phyloP scores from a whole-genome alignment of 257 asterid genomes.

The Nicotiana noctiflora region DNA sequence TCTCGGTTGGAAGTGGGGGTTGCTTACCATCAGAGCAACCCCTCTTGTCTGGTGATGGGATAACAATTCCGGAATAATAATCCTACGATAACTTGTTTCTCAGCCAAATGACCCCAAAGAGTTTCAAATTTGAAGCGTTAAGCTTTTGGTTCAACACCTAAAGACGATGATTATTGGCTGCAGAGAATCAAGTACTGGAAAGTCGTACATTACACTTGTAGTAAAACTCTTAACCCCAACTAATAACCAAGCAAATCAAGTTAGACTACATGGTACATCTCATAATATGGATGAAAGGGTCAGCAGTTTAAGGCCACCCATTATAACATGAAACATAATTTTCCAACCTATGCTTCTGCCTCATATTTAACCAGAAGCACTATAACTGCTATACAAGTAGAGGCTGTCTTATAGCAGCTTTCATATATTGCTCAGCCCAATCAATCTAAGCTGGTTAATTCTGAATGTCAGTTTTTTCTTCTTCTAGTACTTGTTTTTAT shows the following conservation, averaged over 20 bases:
- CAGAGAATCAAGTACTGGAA: background rate
- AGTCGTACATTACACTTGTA: background rate
- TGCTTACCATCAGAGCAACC: no score
- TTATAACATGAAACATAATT: background rate
- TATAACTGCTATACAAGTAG: background rate
- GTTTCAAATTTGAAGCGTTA: background rate
- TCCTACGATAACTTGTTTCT: no score
- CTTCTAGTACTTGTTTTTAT: background rate
- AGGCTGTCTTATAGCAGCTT: background rate
- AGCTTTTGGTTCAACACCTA: background rate
- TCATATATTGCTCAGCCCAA: background rate
- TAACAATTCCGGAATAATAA: no score
- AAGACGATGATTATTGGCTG: background rate
- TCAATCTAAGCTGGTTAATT: background rate
- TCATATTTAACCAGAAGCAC: slow-evolving; percentile 4
- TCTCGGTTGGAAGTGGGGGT: no score
- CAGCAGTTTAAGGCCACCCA: background rate
- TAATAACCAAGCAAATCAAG: background rate
- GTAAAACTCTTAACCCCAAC: background rate
- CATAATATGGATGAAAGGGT: background rate
- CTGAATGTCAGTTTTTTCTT: background rate
- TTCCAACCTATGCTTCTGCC: background rate
- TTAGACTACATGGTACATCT: background rate
- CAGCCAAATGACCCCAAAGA: background rate
- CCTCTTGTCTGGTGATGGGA: no score